Percentiles rank a stretch among this genome's conserved stretches.
Evolutionary conservation across 139 green algal genomes (phyloP).

Genomic region (Zygnema cylindricum): DNA sequence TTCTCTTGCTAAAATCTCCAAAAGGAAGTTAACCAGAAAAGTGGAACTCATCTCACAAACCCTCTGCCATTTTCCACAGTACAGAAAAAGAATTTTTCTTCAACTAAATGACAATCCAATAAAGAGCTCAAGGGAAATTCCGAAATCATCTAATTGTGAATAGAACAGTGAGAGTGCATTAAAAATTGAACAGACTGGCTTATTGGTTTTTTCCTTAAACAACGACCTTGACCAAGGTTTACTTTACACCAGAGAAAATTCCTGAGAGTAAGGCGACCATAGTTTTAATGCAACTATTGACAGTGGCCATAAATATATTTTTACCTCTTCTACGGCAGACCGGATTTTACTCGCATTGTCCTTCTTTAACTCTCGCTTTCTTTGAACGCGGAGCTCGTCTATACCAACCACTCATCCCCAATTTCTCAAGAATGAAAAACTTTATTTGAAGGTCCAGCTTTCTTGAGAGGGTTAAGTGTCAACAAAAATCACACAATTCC

Average conservation of each 20-base stretch:
- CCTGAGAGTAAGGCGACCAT: neutral
- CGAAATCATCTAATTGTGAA: neutral
- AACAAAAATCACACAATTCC: too few species aligned
- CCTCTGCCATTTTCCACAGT: neutral
- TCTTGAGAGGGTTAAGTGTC: too few species aligned
- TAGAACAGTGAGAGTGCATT: neutral
- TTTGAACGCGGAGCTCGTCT: constrained; percentile 38
- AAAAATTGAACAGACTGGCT: neutral
- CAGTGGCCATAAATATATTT: neutral
- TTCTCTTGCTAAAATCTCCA: too few species aligned
- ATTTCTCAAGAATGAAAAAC: too few species aligned
- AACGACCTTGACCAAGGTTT: neutral
- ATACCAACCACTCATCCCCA: too few species aligned
- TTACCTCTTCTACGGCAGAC: constrained; percentile 25
- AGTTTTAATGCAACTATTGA: neutral
- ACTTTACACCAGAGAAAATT: neutral
- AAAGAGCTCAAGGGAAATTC: neutral
- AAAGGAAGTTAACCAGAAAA: too few species aligned
- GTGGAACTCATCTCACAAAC: too few species aligned
- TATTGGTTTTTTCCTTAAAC: neutral
- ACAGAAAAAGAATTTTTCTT: neutral
- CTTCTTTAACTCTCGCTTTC: constrained; percentile 55
- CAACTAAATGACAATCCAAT: neutral
- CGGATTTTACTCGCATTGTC: constrained; percentile 47
- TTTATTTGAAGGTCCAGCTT: too few species aligned